A percentile compares a stretch with the other conserved stretches of the same genome.
Evolutionary conservation across 768 basidiomycete genomes (phyloP).

Genomic region (Exidia glandulosa): DNA sequence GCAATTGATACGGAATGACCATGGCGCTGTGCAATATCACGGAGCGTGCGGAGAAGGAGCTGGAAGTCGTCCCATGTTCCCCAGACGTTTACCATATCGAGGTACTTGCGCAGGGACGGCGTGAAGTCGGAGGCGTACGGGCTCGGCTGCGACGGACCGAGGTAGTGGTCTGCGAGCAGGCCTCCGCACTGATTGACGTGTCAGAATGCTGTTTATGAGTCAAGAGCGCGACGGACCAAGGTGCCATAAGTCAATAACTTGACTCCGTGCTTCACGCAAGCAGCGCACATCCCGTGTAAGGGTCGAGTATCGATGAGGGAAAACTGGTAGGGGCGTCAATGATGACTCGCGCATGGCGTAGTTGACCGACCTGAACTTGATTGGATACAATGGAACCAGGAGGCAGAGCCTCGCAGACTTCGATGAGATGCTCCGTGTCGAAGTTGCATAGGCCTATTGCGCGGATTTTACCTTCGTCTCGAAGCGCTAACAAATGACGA

Average conservation of each 20-base stretch:
- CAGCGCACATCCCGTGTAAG: constrained; percentile 63
- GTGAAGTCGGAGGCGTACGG: constrained; percentile 56
- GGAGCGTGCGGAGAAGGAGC: constrained; percentile 44
- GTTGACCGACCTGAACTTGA: constrained; percentile 57
- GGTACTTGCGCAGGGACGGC: constrained; percentile 82
- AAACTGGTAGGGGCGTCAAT: constrained; percentile 35
- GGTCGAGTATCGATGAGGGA: constrained; percentile 74
- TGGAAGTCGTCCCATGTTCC: constrained; percentile 72
- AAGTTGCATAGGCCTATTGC: constrained; percentile 75
- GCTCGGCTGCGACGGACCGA: constrained; percentile 57
- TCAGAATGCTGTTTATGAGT: background rate
- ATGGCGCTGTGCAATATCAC: constrained; percentile 56
- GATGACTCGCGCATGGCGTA: background rate
- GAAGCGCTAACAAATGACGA: constrained; percentile 47
- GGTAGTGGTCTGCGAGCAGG: constrained; percentile 69
- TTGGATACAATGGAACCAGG: constrained; percentile 67
- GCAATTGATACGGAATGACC: constrained; percentile 50
- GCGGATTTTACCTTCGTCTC: constrained; percentile 44
- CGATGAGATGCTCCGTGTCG: constrained; percentile 61
- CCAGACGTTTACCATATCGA: constrained; percentile 78
- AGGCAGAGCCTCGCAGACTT: constrained; percentile 67
- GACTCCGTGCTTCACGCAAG: constrained; percentile 59
- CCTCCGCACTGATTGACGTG: constrained; percentile 58
- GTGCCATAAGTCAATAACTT: constrained; percentile 78
- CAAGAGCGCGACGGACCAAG: constrained; percentile 35